Evolutionary conservation across 139 green algal species (phyloP).

Genomic region (Volvox africanus): DNA sequence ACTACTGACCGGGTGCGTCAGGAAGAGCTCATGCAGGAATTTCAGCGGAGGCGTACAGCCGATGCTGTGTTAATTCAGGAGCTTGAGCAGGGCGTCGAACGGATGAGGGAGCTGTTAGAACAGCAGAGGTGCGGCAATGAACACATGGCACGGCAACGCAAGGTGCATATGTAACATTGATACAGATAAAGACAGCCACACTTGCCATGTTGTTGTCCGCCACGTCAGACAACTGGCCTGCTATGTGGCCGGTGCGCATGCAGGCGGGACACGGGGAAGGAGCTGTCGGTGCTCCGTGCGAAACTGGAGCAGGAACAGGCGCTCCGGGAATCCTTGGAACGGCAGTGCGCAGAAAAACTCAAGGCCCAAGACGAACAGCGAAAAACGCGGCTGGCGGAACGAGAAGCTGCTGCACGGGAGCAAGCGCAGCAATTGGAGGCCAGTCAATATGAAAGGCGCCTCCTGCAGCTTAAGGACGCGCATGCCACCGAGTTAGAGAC

Average conservation of each 20-base stretch:
- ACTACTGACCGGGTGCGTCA: not conserved
- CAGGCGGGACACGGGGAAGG: not conserved
- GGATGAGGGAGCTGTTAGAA: slow-evolving; percentile 32
- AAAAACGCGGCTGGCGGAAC: slow-evolving; percentile 19
- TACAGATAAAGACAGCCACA: too few species aligned
- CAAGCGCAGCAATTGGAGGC: slow-evolving; percentile 9
- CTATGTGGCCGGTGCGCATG: not conserved
- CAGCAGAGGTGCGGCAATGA: not conserved
- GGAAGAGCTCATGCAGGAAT: slow-evolving; percentile 39
- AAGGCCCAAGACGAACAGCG: not conserved
- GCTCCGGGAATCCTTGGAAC: slow-evolving; percentile 1
- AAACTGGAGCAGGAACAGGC: slow-evolving; percentile 12
- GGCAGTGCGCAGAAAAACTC: not conserved
- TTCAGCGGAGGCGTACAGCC: slow-evolving; percentile 31
- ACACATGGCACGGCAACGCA: too few species aligned
- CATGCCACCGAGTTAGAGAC: not conserved
- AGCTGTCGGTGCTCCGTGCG: not conserved
- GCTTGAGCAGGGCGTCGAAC: slow-evolving; percentile 13
- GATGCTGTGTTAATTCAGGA: slow-evolving; percentile 18
- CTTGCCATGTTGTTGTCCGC: too few species aligned
- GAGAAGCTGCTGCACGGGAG: not conserved
- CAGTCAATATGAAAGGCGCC: not conserved
- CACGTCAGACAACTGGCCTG: too few species aligned
- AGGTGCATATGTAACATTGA: too few species aligned
- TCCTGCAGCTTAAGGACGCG: not conserved